These are phyloP conservation scores for Colletotrichum sp. DNA, from an alignment of 2,329 filamentous ascomycete species.

Conservation along the genomic window DNA sequence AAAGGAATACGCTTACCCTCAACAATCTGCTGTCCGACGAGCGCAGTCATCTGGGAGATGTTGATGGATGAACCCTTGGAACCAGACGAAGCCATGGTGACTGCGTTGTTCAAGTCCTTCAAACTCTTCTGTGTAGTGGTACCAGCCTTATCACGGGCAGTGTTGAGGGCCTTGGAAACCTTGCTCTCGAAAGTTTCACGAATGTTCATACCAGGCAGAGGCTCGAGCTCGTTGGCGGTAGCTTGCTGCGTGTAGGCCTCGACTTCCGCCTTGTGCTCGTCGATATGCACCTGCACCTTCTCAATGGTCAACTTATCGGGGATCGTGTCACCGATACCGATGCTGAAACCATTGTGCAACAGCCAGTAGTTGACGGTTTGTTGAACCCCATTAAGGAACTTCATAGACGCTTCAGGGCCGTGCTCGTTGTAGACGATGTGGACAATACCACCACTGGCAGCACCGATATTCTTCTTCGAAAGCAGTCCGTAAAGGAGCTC, in stretches of 20 bases:
- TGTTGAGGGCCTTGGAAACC: conserved; percentile 92
- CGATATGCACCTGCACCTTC: conserved; percentile 82
- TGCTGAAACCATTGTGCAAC: conserved; percentile 93
- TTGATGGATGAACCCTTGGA: conserved; percentile 99
- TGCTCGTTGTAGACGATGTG: conserved; percentile 97
- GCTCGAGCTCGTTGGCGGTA: conserved; percentile 85
- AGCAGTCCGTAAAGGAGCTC: conserved; percentile 90
- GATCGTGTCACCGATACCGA: conserved; percentile 97
- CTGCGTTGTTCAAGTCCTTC: conserved; percentile 95
- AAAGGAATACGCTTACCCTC: conserved; percentile 99
- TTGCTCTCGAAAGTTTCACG: conserved; percentile 98
- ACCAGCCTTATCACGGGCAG: conserved; percentile 95
- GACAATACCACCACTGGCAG: conserved; percentile 86
- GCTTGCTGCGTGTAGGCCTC: conserved; percentile 76
- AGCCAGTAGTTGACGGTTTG: conserved; percentile 98
- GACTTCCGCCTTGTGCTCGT: conserved; percentile 82
- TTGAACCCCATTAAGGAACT: conserved; percentile 95
- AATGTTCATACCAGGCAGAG: conserved; percentile 97
- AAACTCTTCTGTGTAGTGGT: conserved; percentile 88
- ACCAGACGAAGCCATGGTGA: conserved; percentile 93
- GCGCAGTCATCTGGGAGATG: conserved; percentile 98
- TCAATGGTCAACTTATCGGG: conserved; percentile 85
- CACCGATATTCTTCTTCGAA: conserved; percentile 93
- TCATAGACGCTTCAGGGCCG: conserved; percentile 82
- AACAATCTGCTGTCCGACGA: conserved; percentile 97